Evolutionary conservation across 1,284 basidiomycete species (phyloP).

Genomic region (Meira miltonrushii): DNA sequence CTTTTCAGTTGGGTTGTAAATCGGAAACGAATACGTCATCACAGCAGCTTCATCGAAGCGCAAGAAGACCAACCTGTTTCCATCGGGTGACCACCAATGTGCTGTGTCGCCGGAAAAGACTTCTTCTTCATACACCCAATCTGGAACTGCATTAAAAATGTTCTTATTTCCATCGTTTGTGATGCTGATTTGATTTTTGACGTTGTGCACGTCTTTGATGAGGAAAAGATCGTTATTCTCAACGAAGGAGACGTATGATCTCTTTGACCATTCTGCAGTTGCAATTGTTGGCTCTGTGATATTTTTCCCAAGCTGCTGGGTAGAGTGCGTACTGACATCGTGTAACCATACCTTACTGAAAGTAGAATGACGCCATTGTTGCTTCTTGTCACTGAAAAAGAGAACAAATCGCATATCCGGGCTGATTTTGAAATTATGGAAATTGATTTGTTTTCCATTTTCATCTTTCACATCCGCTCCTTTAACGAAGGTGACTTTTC

Average conservation of each 20-base stretch:
- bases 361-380: constrained; percentile 89
- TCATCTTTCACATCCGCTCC: constrained; percentile 33
- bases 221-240: constrained; percentile 37
- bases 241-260: constrained; percentile 28
- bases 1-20: constrained; percentile 65
- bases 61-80: constrained; percentile 74
- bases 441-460: constrained; percentile 24
- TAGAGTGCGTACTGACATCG: constrained; percentile 62
- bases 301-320: constrained; percentile 57
- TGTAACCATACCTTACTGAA: constrained; percentile 83
- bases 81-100: constrained; percentile 70
- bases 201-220: constrained; percentile 16
- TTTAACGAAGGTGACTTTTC: constrained; percentile 27
- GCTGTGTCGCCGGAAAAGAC: constrained; percentile 70
- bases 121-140: constrained; percentile 61
- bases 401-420: constrained; percentile 36
- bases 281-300: constrained; percentile 20
- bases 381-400: constrained; percentile 26
- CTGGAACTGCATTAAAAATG: constrained; percentile 87
- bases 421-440: constrained; percentile 29
- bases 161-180: constrained; percentile 75
- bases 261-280: constrained; percentile 20
- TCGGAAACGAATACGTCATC: constrained; percentile 75
- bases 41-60: constrained; percentile 82
- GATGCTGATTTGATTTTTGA: constrained; percentile 61